A percentile compares a stretch with the other conserved stretches of the same genome.
Evolutionary conservation across 2,329 filamentous ascomycete genomes (phyloP).

Genomic region (Zymoseptoria tritici): DNA sequence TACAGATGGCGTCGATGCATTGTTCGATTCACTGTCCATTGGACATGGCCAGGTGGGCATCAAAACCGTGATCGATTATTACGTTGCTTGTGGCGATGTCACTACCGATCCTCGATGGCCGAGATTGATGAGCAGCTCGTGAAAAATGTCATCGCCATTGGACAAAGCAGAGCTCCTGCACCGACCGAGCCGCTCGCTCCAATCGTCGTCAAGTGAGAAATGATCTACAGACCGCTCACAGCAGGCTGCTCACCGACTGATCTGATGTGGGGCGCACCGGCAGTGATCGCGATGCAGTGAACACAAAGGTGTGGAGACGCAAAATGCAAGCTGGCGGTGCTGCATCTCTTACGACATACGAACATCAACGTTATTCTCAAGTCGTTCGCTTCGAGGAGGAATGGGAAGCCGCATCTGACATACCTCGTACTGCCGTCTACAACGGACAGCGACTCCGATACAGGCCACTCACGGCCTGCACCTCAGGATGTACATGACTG

Average conservation of each 20-base stretch:
- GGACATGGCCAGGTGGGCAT: neutral
- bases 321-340: neutral
- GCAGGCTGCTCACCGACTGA: neutral
- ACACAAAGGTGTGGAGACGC: neutral
- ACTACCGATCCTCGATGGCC: neutral
- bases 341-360: neutral
- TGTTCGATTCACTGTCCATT: neutral
- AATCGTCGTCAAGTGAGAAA: neutral
- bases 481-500: neutral
- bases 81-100: neutral
- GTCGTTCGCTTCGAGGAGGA: neutral
- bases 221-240: neutral
- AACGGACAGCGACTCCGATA: neutral
- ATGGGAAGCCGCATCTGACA: neutral
- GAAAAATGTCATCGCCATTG: neutral
- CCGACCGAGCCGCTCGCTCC: neutral
- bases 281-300: neutral
- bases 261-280: neutral
- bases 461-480: no score
- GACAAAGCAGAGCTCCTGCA: neutral
- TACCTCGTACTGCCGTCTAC: neutral
- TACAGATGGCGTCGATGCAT: neutral
- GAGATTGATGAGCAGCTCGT: neutral
- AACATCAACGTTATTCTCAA: neutral
- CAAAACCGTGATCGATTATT: neutral